Evolutionary conservation across 2,329 filamentous ascomycete genomes (phyloP).

Genomic region (Exophiala xenobiotica): DNA sequence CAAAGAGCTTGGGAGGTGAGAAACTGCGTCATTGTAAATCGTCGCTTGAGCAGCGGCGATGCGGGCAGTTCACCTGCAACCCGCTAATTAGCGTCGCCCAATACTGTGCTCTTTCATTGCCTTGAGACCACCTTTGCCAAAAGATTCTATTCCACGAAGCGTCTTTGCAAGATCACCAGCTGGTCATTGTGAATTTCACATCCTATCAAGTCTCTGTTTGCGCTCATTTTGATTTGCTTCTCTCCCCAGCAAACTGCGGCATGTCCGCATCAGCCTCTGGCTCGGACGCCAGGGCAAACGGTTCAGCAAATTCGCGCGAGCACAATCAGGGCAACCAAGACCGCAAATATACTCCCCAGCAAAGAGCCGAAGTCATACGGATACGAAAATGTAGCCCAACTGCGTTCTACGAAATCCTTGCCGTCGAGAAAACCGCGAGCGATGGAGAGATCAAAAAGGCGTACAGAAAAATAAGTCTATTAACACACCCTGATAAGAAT

Average conservation of each 20-base stretch:
- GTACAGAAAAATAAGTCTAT: slow-evolving; percentile 86
- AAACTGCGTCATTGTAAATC: not conserved
- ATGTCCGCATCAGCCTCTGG: slow-evolving; percentile 48
- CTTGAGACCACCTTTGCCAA: slow-evolving; percentile 23
- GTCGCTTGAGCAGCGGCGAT: not conserved
- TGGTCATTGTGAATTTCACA: not conserved
- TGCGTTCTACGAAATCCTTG: slow-evolving; percentile 93
- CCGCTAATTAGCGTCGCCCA: slow-evolving; percentile 9
- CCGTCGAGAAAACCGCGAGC: slow-evolving; percentile 64
- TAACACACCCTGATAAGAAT: slow-evolving; percentile 99
- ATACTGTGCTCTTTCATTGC: slow-evolving; percentile 6
- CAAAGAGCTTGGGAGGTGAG: too few species aligned
- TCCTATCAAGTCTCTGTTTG: not conserved
- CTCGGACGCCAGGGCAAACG: slow-evolving; percentile 42
- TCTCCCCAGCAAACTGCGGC: slow-evolving; percentile 15
- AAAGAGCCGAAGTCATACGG: slow-evolving; percentile 86
- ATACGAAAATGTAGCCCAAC: slow-evolving; percentile 81
- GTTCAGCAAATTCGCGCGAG: slow-evolving; percentile 45
- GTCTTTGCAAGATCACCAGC: not conserved
- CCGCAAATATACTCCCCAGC: slow-evolving; percentile 75
- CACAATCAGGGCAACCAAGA: slow-evolving; percentile 54
- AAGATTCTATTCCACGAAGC: not conserved
- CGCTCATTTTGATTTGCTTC: not conserved
- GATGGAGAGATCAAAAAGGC: slow-evolving; percentile 96
- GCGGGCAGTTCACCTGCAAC: slow-evolving; percentile 11